Evolutionary conservation across 164 flowering plant genomes (phyloP).

Genomic region (Protea cynaroides): DNA sequence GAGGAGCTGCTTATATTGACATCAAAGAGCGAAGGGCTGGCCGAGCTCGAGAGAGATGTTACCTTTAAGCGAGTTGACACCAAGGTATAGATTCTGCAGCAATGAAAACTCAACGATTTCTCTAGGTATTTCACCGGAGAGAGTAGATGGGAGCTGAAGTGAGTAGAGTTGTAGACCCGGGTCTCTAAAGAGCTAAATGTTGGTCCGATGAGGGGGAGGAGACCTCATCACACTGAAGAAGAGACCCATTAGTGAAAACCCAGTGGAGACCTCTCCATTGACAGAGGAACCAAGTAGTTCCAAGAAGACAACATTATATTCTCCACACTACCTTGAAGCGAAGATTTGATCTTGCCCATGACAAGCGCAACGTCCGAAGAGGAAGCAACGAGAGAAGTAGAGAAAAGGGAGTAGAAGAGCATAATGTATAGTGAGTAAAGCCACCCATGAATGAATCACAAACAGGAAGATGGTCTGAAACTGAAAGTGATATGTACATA

Average conservation of each 20-base stretch:
- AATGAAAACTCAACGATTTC: constrained; percentile 76
- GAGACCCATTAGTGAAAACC: constrained; percentile 62
- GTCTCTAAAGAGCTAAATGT: constrained; percentile 46
- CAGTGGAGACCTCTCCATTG: constrained; percentile 92
- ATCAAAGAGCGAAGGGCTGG: constrained; percentile 57
- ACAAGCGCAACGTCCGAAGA: constrained; percentile 65
- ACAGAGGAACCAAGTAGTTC: constrained; percentile 81
- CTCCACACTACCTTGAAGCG: constrained; percentile 57
- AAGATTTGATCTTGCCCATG: constrained; percentile 55
- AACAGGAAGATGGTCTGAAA: too few species aligned
- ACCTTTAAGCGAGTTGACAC: constrained; percentile 62
- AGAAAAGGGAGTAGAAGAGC: constrained; percentile 9
- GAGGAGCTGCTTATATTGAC: constrained; percentile 64
- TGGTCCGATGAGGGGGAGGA: constrained; percentile 57
- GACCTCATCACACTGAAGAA: constrained; percentile 42
- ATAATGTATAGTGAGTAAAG: constrained; percentile 20
- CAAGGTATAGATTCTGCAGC: constrained; percentile 62
- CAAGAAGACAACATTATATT: constrained; percentile 72
- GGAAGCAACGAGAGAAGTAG: constrained; percentile 24
- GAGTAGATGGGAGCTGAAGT: constrained; percentile 81
- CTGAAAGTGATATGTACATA: too few species aligned
- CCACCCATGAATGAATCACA: constrained; percentile 22
- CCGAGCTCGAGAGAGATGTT: constrained; percentile 86
- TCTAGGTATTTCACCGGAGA: constrained; percentile 70
- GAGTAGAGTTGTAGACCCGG: constrained; percentile 68